Conservation (phyloP, 177 flowering plant genomes). For the Vitis hybrid region DNA sequence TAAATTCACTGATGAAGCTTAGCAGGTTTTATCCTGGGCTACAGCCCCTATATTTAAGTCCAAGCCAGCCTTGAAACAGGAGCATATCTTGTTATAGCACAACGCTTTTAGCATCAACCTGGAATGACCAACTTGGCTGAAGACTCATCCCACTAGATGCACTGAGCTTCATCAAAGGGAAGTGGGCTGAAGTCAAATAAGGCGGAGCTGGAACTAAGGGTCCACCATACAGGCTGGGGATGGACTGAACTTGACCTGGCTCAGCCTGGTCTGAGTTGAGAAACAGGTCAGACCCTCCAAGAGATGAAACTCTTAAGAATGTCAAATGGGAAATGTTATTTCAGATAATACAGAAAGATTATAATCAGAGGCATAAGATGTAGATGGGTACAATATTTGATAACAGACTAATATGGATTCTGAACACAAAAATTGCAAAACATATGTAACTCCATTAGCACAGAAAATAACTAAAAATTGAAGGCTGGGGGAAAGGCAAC, state of each 20-base stretch:
- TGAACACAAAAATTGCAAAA: background rate
- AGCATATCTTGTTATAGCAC: background rate
- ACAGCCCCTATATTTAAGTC: background rate
- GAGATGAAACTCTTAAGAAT: background rate
- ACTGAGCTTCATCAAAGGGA: background rate
- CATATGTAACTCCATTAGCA: background rate
- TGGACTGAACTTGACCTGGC: background rate
- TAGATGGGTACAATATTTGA: too few relatives aligned
- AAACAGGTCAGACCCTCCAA: background rate
- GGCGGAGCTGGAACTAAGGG: background rate
- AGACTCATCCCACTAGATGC: background rate
- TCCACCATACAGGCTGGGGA: background rate
- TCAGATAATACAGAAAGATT: too few relatives aligned
- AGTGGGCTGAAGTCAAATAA: background rate
- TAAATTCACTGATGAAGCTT: background rate
- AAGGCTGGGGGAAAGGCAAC: background rate
- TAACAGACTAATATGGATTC: too few relatives aligned
- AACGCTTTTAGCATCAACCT: background rate
- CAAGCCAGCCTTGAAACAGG: background rate
- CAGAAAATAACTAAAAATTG: background rate
- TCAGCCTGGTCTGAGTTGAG: background rate
- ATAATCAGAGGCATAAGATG: too few relatives aligned
- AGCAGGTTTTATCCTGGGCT: background rate
- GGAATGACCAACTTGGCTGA: background rate
- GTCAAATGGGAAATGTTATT: too few relatives aligned